Evolutionary conservation across 129 eudicot species (phyloP).

Genomic region (Dittrichia graveolens): DNA sequence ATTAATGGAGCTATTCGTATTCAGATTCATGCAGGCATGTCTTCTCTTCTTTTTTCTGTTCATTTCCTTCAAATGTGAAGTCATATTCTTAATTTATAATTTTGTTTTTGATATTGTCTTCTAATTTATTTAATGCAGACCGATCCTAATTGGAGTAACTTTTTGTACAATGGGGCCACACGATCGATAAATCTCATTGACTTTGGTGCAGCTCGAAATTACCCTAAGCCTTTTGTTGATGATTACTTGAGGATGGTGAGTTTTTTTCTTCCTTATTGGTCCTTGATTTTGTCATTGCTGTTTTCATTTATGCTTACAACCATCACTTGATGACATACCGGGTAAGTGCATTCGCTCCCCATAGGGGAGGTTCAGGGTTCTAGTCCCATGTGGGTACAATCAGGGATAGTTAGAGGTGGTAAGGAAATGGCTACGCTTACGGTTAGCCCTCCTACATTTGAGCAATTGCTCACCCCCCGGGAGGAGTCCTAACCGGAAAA

Average conservation of each 20-base stretch:
- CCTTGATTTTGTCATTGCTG: background rate
- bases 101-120: constrained; percentile 29
- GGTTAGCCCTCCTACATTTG: no score
- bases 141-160: constrained; percentile 97
- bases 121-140: constrained; percentile 62
- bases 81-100: background rate
- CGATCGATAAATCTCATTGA: constrained; percentile 81
- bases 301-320: background rate
- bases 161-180: constrained; percentile 64
- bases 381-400: no score
- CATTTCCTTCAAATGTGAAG: background rate
- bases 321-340: no score
- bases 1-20: constrained; percentile 81
- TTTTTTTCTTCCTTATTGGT: constrained; percentile 20
- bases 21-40: constrained; percentile 96
- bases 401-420: no score
- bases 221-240: constrained; percentile 77
- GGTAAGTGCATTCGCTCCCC: no score
- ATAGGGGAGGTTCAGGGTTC: no score
- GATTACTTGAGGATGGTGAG: constrained; percentile 84
- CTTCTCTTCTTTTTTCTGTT: constrained; percentile 2
- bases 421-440: no score
- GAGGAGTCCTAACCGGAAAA: no score
- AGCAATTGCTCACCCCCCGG: no score
- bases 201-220: constrained; percentile 96